Conservation (phyloP, 768 basidiomycete genomes). For the Serpula lacrymans region DNA sequence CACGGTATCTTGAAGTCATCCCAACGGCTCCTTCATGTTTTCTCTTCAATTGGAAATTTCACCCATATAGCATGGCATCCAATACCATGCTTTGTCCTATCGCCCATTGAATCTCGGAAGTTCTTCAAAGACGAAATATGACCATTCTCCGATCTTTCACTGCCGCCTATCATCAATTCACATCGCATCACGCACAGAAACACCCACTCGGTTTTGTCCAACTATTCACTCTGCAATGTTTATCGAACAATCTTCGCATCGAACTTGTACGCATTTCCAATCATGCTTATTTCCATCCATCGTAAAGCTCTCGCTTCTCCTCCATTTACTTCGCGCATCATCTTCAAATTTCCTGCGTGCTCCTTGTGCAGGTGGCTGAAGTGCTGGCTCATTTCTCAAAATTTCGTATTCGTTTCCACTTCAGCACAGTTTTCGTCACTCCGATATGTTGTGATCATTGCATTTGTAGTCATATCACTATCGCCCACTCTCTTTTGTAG, state of each 20-base stretch:
- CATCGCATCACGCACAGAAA: no score
- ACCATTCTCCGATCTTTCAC: constrained; percentile 18
- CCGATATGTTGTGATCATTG: constrained; percentile 17
- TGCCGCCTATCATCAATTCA: no score
- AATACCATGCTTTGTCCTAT: constrained; percentile 21
- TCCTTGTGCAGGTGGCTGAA: constrained; percentile 19
- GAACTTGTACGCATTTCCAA: constrained; percentile 28
- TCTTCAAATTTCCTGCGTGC: constrained; percentile 12
- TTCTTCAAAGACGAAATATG: constrained; percentile 8
- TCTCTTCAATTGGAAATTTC: constrained; percentile 18
- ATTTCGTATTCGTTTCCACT: constrained; percentile 6
- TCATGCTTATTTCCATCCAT: constrained; percentile 33
- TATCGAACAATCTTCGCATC: constrained; percentile 31
- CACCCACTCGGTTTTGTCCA: no score
- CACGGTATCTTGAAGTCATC: constrained; percentile 12
- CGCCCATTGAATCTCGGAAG: constrained; percentile 27
- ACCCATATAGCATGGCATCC: constrained; percentile 11
- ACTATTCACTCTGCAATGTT: constrained; percentile 18
- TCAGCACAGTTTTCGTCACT: constrained; percentile 22
- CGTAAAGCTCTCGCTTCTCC: constrained; percentile 22
- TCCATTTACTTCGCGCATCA: constrained; percentile 26
- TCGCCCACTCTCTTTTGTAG: constrained; percentile 24
- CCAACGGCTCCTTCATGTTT: constrained; percentile 7
- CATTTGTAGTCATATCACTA: constrained; percentile 18
- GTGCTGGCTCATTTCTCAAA: constrained; percentile 17